A percentile compares a stretch with the other conserved stretches of the same genome.
These are phyloP conservation scores for Rhizomucor miehei DNA, from an alignment of 371 early-diverging fungal genomes.

Conservation along the genomic window DNA sequence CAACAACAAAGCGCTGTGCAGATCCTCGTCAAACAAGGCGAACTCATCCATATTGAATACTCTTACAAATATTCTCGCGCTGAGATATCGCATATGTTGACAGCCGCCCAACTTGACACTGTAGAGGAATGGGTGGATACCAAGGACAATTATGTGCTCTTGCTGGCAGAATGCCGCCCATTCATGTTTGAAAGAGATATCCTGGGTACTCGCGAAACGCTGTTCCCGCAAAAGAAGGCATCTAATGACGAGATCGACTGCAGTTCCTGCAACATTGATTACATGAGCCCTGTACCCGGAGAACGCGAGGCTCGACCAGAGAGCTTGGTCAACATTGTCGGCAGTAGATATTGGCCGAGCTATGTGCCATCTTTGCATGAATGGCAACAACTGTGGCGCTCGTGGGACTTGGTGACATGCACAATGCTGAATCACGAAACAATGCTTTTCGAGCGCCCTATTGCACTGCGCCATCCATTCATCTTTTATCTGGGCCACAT, in stretches of 20 bases:
- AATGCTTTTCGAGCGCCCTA: slow-evolving; percentile 71
- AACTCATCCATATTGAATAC: slow-evolving; percentile 87
- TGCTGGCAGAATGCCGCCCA: slow-evolving; percentile 69
- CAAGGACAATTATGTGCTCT: slow-evolving; percentile 65
- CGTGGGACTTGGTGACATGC: slow-evolving; percentile 74
- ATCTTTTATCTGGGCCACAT: slow-evolving; percentile 92
- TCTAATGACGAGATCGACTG: slow-evolving; percentile 6
- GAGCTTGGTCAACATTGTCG: slow-evolving; percentile 3
- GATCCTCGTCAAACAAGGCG: slow-evolving; percentile 58
- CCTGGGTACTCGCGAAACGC: slow-evolving; percentile 5
- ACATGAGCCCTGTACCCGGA: not conserved
- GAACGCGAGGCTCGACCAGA: not conserved
- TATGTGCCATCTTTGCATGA: slow-evolving; percentile 55
- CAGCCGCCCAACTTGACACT: slow-evolving; percentile 51
- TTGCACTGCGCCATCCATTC: slow-evolving; percentile 83
- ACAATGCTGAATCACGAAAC: slow-evolving; percentile 55
- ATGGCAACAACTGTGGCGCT: slow-evolving; percentile 78
- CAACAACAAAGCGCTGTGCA: slow-evolving; percentile 19
- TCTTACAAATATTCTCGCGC: slow-evolving; percentile 76
- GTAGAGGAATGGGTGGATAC: slow-evolving; percentile 64
- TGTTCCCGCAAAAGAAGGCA: slow-evolving; percentile 13
- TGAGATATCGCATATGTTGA: slow-evolving; percentile 61
- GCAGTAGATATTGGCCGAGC: slow-evolving; percentile 21
- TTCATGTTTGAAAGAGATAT: slow-evolving; percentile 48
- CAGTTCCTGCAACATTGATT: slow-evolving; percentile 4